A percentile compares a stretch with the other conserved stretches of the same genome.
Evolutionary conservation across 495 filamentous ascomycete genomes (phyloP).

Genomic region (Talaromyces liani): DNA sequence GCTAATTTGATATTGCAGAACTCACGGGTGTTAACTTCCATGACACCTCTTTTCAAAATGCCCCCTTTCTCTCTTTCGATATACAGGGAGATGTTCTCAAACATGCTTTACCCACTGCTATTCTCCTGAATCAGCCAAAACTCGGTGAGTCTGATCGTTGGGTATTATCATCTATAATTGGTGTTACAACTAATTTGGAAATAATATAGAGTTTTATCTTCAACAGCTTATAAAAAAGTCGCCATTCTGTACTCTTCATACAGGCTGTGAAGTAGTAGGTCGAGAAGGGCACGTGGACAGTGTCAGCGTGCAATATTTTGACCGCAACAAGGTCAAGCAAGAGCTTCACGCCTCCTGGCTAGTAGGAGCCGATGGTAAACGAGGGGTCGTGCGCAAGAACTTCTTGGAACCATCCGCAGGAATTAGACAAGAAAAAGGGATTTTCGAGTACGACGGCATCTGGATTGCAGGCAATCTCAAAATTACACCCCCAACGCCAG

Average conservation of each 20-base stretch:
- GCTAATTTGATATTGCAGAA: not conserved
- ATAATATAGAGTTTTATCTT: not conserved
- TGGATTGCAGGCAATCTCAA: constrained; percentile 40
- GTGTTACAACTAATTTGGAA: too few relatives aligned
- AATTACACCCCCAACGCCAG: constrained; percentile 29
- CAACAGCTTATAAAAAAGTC: not conserved
- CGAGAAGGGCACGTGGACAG: constrained; percentile 13
- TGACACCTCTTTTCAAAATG: not conserved
- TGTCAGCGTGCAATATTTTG: constrained; percentile 21
- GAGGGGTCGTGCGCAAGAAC: constrained; percentile 31
- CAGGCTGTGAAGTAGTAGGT: not conserved
- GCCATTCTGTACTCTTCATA: not conserved
- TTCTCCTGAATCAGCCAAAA: not conserved
- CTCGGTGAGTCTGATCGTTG: not conserved
- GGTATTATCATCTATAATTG: too few relatives aligned
- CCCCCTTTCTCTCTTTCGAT: not conserved
- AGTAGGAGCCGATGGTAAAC: constrained; percentile 40
- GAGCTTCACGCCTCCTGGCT: constrained; percentile 23
- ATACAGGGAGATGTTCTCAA: not conserved
- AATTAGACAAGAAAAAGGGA: not conserved
- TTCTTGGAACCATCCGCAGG: constrained; percentile 26
- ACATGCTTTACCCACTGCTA: not conserved
- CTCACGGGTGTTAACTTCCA: not conserved
- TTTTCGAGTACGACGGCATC: constrained; percentile 25
- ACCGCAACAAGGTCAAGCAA: constrained; percentile 10